phyloP scores from a whole-genome alignment of 345 rosid genomes.

The Salix dunnii region DNA sequence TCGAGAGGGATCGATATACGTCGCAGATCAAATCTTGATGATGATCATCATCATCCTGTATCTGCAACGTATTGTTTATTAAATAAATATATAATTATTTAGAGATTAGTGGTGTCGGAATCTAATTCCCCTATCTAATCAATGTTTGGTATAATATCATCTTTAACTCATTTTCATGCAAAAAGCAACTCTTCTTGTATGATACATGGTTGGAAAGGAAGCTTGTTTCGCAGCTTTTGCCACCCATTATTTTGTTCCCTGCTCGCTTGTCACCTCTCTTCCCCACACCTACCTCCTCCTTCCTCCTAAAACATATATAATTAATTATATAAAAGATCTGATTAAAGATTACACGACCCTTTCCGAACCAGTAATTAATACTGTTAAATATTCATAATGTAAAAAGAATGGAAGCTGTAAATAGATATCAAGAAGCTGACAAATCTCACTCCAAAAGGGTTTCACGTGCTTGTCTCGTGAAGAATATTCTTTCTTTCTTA shows the following conservation, averaged over 20 bases:
- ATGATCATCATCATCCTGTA: not conserved
- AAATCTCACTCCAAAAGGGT: slow-evolving; percentile 9
- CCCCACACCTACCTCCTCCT: slow-evolving; percentile 20
- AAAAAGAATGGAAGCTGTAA: not conserved
- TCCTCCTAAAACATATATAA: not conserved
- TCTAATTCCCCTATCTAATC: slow-evolving; percentile 48
- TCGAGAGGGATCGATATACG: too few relatives aligned
- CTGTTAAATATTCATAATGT: not conserved
- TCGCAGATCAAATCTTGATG: too few relatives aligned
- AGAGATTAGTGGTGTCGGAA: slow-evolving; percentile 37
- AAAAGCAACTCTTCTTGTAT: slow-evolving; percentile 25
- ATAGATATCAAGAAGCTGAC: not conserved
- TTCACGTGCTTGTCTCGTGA: slow-evolving; percentile 14
- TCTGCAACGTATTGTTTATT: not conserved
- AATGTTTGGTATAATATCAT: slow-evolving; percentile 27
- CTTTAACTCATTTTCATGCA: slow-evolving; percentile 42
- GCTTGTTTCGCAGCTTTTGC: slow-evolving; percentile 35
- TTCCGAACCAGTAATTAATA: not conserved
- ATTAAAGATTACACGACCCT: not conserved
- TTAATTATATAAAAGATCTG: not conserved
- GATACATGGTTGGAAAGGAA: slow-evolving; percentile 24
- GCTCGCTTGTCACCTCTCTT: slow-evolving; percentile 22
- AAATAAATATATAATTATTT: not conserved
- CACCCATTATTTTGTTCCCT: slow-evolving; percentile 17
- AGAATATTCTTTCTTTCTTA: slow-evolving; percentile 1